A percentile compares a stretch with the other conserved stretches of the same genome.
Conservation (phyloP, 805 yeast genomes). For the Metschnikowia matae region DNA sequence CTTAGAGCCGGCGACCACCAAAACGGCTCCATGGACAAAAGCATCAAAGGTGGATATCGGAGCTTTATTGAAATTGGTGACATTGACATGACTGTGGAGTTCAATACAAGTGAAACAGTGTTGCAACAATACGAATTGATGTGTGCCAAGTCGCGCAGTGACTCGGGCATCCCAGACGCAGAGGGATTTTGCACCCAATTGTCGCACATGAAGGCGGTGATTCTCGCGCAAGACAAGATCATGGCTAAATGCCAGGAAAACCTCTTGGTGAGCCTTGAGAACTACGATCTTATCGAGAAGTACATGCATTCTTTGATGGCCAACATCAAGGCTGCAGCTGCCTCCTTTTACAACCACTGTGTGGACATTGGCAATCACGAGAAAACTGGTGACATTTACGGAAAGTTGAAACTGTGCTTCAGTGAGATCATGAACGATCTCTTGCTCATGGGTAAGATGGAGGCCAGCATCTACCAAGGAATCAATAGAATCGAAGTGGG, state of each 20-base stretch:
- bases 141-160: background rate
- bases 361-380: background rate
- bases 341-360: background rate
- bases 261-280: background rate
- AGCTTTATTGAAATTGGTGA: background rate
- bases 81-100: conserved; percentile 1
- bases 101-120: background rate
- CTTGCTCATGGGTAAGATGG: background rate
- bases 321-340: background rate
- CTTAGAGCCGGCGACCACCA: background rate
- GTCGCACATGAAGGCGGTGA: background rate
- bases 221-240: background rate
- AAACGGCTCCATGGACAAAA: background rate
- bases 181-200: conserved; percentile 1
- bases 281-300: background rate
- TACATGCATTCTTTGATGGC: conserved; percentile 1
- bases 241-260: background rate
- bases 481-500: background rate
- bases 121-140: conserved; percentile 2
- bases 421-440: background rate
- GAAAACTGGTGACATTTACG: background rate
- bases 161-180: background rate
- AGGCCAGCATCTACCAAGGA: background rate
- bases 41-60: background rate
- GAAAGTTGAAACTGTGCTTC: background rate